A percentile compares a stretch with the other conserved stretches of the same genome.
Evolutionary conservation across 768 basidiomycete species (phyloP).

Genomic region (Trametes villosa): DNA sequence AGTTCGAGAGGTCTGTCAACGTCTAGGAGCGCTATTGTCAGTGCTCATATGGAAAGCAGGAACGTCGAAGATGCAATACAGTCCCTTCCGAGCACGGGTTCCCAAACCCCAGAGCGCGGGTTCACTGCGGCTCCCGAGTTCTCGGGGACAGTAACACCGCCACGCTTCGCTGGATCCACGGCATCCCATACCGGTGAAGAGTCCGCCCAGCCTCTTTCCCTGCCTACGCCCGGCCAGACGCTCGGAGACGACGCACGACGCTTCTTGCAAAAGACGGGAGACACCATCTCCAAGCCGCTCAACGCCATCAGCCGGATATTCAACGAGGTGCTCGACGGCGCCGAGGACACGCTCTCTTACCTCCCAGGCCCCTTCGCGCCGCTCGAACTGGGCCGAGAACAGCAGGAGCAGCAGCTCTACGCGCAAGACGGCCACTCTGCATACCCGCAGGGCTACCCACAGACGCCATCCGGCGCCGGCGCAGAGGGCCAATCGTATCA

Average conservation of each 20-base stretch:
- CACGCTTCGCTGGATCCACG: slow-evolving; percentile 12
- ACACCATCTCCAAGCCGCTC: slow-evolving; percentile 89
- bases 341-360: slow-evolving; percentile 65
- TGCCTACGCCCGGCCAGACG: slow-evolving; percentile 54
- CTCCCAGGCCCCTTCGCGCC: slow-evolving; percentile 74
- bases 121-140: slow-evolving; percentile 34
- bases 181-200: slow-evolving; percentile 79
- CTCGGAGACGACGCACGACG: slow-evolving; percentile 74
- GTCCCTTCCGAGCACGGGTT: slow-evolving; percentile 44
- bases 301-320: slow-evolving; percentile 88
- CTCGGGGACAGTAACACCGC: slow-evolving; percentile 20
- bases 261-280: slow-evolving; percentile 88
- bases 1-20: slow-evolving; percentile 76
- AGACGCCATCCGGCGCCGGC: slow-evolving; percentile 44
- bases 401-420: slow-evolving; percentile 40
- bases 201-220: slow-evolving; percentile 77
- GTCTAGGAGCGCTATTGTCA: background rate
- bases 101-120: slow-evolving; percentile 36
- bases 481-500: slow-evolving; percentile 27
- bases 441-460: slow-evolving; percentile 33
- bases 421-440: slow-evolving; percentile 39
- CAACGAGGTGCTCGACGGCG: slow-evolving; percentile 78
- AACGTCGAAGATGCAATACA: slow-evolving; percentile 68
- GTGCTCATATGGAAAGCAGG: slow-evolving; percentile 25
- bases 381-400: slow-evolving; percentile 63